A percentile compares a stretch with the other conserved stretches of the same genome.
Conservation (phyloP, 768 basidiomycete genomes). For the Coprinopsis cinerea region DNA sequence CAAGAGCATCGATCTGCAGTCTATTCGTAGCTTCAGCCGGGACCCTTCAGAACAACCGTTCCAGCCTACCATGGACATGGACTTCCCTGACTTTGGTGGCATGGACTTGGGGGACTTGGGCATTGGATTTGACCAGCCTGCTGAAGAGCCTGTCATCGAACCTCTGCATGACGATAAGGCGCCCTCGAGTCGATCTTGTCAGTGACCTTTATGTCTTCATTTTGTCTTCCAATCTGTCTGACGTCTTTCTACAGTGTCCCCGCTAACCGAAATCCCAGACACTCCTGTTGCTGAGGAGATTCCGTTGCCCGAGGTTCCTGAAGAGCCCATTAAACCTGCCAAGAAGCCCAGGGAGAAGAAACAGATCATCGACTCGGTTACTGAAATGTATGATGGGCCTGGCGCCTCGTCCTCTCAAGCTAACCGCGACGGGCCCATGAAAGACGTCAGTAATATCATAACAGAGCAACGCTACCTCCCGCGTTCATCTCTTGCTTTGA, state of each 20-base stretch:
- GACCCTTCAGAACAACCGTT: constrained; percentile 66
- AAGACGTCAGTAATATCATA: constrained; percentile 63
- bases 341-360: constrained; percentile 66
- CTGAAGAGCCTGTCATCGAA: constrained; percentile 31
- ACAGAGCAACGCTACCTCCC: constrained; percentile 83
- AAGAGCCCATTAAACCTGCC: constrained; percentile 28
- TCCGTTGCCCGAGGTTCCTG: constrained; percentile 41
- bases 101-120: constrained; percentile 59
- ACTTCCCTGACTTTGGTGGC: constrained; percentile 49
- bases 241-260: constrained; percentile 52
- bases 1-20: constrained; percentile 53
- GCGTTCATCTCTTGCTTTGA: constrained; percentile 77
- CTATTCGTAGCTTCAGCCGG: constrained; percentile 51
- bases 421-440: constrained; percentile 39
- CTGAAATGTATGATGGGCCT: constrained; percentile 69
- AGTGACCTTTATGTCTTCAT: constrained; percentile 19
- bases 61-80: constrained; percentile 43
- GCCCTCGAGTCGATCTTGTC: constrained; percentile 67
- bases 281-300: constrained; percentile 69
- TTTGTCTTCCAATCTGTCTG: not conserved
- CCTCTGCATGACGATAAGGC: constrained; percentile 50
- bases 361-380: constrained; percentile 86
- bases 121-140: constrained; percentile 61
- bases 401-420: constrained; percentile 31
- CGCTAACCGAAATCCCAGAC: constrained; percentile 64